A percentile compares a stretch with the other conserved stretches of the same genome.
phyloP scores from a whole-genome alignment of 345 rosid genomes.

The Eucalyptus curtisii region DNA sequence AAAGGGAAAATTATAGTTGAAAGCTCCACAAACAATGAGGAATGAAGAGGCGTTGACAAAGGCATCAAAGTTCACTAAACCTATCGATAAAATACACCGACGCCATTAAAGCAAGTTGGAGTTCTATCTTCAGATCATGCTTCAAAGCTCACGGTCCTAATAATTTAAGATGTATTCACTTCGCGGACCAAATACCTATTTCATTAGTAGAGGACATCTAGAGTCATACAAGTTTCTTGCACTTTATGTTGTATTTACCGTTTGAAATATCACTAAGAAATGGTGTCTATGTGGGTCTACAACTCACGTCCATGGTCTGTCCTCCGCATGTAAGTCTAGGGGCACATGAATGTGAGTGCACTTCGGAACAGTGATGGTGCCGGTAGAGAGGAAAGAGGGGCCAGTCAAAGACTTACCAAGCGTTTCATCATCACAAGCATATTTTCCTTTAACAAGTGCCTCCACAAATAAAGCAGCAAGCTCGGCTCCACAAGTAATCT shows the following conservation, averaged over 20 bases:
- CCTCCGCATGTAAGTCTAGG: not conserved
- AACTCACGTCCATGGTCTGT: not conserved
- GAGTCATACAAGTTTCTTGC: not conserved
- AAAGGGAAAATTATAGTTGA: not conserved
- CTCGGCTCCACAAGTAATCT: constrained; percentile 92
- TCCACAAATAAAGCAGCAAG: constrained; percentile 71
- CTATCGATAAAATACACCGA: not conserved
- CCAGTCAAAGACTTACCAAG: constrained; percentile 48
- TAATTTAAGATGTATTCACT: not conserved
- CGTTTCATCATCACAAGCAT: constrained; percentile 45
- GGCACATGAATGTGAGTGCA: not conserved
- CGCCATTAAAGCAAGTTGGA: not conserved
- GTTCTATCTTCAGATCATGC: not conserved
- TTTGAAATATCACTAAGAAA: not conserved
- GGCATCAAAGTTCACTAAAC: not conserved
- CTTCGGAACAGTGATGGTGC: not conserved
- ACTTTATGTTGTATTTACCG: not conserved
- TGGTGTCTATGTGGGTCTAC: not conserved
- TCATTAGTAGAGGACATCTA: not conserved
- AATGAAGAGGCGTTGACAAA: not conserved
- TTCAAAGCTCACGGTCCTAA: not conserved
- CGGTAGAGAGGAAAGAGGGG: not conserved
- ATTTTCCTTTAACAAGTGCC: constrained; percentile 61
- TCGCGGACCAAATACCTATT: not conserved
- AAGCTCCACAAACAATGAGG: not conserved